Percentiles rank a stretch among this genome's conserved stretches.
phyloP scores from a whole-genome alignment of 2,329 filamentous ascomycete species.

The Paracorniculantispora psalliotae region DNA sequence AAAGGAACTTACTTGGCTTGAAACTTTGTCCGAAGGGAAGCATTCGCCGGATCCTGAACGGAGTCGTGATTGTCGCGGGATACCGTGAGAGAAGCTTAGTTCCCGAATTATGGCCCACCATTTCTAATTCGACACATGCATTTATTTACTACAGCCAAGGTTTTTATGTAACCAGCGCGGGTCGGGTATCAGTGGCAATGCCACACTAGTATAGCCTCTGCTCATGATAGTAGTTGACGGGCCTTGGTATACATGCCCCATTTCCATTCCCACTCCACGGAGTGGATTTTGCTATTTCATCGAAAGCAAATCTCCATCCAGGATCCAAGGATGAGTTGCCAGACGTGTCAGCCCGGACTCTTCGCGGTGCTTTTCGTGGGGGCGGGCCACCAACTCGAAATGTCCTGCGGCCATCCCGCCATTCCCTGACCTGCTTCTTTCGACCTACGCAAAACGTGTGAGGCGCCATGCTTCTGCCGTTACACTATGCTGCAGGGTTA shows the following conservation, averaged over 20 bases:
- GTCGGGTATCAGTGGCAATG: neutral
- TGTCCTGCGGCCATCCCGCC: slow-evolving; percentile 10
- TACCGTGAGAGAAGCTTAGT: neutral
- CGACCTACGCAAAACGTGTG: neutral
- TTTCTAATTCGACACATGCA: neutral
- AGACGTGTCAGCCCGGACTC: neutral
- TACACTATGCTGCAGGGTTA: neutral
- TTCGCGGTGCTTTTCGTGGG: neutral
- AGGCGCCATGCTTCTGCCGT: neutral
- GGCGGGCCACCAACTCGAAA: neutral
- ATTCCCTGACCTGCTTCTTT: neutral
- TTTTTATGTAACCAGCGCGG: neutral
- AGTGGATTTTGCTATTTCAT: neutral
- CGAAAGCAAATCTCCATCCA: neutral
- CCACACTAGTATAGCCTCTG: neutral
- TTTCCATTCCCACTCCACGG: neutral
- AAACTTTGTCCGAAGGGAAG: neutral
- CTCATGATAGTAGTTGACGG: neutral
- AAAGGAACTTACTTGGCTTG: neutral
- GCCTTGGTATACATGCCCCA: neutral
- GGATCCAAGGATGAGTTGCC: neutral
- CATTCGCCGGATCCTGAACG: neutral
- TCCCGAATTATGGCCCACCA: neutral
- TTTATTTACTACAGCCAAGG: neutral
- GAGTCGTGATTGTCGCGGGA: neutral